Evolutionary conservation across 176 grass and related monocot genomes (phyloP), one percentile per base, ranked within the genome.

Genomic region (Cymbopogon citratus): DNA sequence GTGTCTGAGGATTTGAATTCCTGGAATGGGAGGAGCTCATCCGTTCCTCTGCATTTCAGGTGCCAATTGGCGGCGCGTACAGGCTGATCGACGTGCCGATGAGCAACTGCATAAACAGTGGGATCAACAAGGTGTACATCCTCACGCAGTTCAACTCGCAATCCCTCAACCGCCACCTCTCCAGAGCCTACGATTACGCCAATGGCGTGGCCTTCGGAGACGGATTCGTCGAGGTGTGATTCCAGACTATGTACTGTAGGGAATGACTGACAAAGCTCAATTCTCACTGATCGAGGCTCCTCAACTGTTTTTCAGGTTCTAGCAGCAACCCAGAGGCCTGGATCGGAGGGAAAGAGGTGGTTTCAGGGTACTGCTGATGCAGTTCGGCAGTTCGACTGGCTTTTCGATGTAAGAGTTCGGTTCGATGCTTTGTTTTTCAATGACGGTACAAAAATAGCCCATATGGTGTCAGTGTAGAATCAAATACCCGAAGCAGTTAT

Each of bases 91-190:
- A 98, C 80, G 92, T 98, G 74, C 92, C 90, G 8, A 98, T 94
- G 95, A 98, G 95, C 86, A 98, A 94, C 87, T 98, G 95, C 84
- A 98, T 92, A 18, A 94, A 98, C 73, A 94, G 95, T 57, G 88
- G 92, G 59, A 87, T 98, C 82, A 92, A 92, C 81, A 98, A 93
- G 88, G 88, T 93, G 66, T 98, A 98, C 62, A 70, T 98, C 71
- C 95, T 98, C 76, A 98, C 92, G 13, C 95, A 98, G 76, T 94
- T 92, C 88, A 98, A 98, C 79, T 98, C 95, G 0, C 79, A 82
- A 0, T 98, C 95, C 23, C 86, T 98, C 23, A 98, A 98, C 71
- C 82, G 90, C 13, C 95, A 98, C 86, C 86, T 98, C 18, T 87
- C 92, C 66, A 85, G 86, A 77, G 62, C 90, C 67, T 98, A 98